phyloP scores from a whole-genome alignment of 2,329 filamentous ascomycete genomes.

The Fusarium transvaalense region DNA sequence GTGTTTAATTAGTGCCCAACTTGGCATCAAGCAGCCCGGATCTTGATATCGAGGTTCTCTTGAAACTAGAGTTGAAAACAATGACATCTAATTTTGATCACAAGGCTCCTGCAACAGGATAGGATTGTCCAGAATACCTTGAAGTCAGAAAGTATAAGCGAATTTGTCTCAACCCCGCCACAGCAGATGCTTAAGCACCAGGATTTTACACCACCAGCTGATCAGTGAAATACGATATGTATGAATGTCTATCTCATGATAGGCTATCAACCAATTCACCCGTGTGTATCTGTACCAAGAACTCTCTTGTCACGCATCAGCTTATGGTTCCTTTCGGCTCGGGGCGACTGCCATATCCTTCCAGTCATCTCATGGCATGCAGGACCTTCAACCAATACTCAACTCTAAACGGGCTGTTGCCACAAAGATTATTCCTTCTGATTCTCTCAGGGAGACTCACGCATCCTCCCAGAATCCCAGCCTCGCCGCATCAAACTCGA shows the following conservation, averaged over 20 bases:
- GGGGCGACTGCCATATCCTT: conserved; percentile 21
- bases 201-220: conserved; percentile 2
- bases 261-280: not conserved
- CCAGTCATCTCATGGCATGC: conserved; percentile 27
- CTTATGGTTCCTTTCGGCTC: conserved; percentile 32
- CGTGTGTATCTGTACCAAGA: not conserved
- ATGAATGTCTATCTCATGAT: conserved; percentile 11
- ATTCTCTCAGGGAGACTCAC: conserved; percentile 1
- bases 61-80: not conserved
- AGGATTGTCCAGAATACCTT: not conserved
- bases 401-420: conserved; percentile 11
- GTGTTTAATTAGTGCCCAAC: conserved; percentile 1
- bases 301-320: conserved; percentile 10
- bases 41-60: conserved; percentile 2
- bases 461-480: conserved; percentile 4
- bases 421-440: conserved; percentile 22
- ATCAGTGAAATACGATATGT: conserved; percentile 14
- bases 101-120: not conserved
- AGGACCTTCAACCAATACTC: conserved; percentile 2
- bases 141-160: conserved; percentile 5
- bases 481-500: conserved; percentile 25
- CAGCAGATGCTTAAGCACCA: conserved; percentile 1
- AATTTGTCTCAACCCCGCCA: conserved; percentile 8
- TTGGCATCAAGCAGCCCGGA: not conserved
- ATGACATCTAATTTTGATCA: conserved; percentile 15